phyloP scores from a whole-genome alignment of 2,329 filamentous ascomycete species.

The Blastomyces percursus region DNA sequence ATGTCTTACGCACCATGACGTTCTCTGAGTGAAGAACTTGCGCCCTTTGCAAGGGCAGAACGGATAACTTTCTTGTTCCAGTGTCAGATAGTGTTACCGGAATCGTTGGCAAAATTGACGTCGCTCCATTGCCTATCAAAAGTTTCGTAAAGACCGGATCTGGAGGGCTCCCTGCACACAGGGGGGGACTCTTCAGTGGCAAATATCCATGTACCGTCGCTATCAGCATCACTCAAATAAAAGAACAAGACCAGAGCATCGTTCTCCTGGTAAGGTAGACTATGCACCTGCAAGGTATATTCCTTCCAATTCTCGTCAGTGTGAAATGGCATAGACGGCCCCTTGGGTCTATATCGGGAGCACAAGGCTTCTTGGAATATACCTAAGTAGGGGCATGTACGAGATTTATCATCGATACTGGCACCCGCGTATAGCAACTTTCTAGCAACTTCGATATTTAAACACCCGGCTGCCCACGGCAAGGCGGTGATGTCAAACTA shows the following conservation, averaged over 20 bases:
- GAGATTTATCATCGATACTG: not conserved
- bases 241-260: slow-evolving; percentile 4
- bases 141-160: slow-evolving; percentile 3
- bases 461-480: slow-evolving; percentile 3
- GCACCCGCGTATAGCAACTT: slow-evolving; percentile 6
- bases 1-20: not conserved
- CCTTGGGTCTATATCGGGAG: not conserved
- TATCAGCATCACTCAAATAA: slow-evolving; percentile 7
- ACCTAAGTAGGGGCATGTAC: not conserved
- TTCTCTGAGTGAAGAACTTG: not conserved
- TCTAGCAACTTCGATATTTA: slow-evolving; percentile 1
- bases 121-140: slow-evolving; percentile 6
- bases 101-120: not conserved
- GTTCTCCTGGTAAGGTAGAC: not conserved
- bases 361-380: not conserved
- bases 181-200: not conserved
- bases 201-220: not conserved
- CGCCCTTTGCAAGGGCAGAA: not conserved
- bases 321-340: not conserved
- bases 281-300: not conserved
- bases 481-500: slow-evolving; percentile 5
- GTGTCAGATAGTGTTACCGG: not conserved
- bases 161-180: not conserved
- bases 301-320: not conserved
- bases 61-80: not conserved